These are phyloP conservation scores for Tuber magnatum DNA, from an alignment of 495 filamentous ascomycete genomes.

Conservation along the genomic window DNA sequence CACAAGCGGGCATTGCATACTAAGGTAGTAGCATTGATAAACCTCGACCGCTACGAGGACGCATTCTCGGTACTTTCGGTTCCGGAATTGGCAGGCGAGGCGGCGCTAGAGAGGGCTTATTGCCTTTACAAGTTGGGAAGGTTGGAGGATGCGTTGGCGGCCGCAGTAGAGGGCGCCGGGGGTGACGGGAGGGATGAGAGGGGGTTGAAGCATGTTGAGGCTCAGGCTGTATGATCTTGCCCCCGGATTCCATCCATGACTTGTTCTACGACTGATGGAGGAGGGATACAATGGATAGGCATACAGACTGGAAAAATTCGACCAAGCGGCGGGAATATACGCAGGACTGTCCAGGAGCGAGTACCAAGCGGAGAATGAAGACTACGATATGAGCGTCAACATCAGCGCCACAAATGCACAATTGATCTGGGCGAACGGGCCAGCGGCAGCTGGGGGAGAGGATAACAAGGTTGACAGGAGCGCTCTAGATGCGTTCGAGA, in stretches of 20 bases:
- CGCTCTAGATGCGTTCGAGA: constrained; percentile 87
- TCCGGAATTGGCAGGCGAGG: constrained; percentile 57
- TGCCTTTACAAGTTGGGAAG: constrained; percentile 80
- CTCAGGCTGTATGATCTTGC: constrained; percentile 61
- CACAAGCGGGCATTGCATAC: constrained; percentile 66
- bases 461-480: constrained; percentile 59
- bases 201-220: constrained; percentile 73
- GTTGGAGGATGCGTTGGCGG: constrained; percentile 60
- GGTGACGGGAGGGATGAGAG: constrained; percentile 43
- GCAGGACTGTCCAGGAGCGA: constrained; percentile 50
- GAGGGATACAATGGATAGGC: constrained; percentile 45
- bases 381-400: constrained; percentile 84
- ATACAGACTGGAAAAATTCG: constrained; percentile 79
- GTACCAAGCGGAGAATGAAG: constrained; percentile 55
- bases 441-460: constrained; percentile 27
- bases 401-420: constrained; percentile 71
- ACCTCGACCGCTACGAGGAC: constrained; percentile 90
- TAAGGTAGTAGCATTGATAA: constrained; percentile 77
- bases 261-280: not conserved
- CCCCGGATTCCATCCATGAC: not conserved
- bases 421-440: constrained; percentile 57
- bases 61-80: constrained; percentile 65
- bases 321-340: constrained; percentile 63
- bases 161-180: constrained; percentile 48
- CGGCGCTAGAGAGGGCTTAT: constrained; percentile 77